Percentiles rank a stretch among this genome's conserved stretches.
Evolutionary conservation across 2,329 filamentous ascomycete genomes (phyloP).

Genomic region (Trichoderma semiorbis): DNA sequence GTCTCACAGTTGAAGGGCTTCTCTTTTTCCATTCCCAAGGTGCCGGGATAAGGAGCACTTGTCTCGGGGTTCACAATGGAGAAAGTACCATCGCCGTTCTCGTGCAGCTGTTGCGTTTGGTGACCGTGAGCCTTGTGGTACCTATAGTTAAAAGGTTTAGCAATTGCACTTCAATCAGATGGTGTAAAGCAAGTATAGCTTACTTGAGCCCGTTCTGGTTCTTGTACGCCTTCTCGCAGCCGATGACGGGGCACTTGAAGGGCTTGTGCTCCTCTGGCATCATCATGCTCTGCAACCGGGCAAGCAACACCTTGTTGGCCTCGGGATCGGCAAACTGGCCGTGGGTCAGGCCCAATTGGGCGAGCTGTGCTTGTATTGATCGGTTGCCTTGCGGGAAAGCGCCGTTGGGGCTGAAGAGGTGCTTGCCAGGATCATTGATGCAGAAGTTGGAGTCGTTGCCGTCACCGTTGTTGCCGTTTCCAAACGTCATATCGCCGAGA

Average conservation of each 20-base stretch:
- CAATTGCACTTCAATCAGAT: not conserved
- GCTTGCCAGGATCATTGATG: conserved; percentile 94
- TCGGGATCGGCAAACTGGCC: conserved; percentile 77
- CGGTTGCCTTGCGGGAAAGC: conserved; percentile 63
- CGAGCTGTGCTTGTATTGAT: conserved; percentile 63
- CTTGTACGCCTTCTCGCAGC: conserved; percentile 99
- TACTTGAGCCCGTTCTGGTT: conserved; percentile 99
- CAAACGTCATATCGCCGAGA: conserved; percentile 53
- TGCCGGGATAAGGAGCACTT: conserved; percentile 89
- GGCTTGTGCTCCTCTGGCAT: conserved; percentile 92
- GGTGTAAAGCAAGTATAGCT: conserved; percentile 26
- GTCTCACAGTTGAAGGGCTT: conserved; percentile 97
- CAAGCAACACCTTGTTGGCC: conserved; percentile 57
- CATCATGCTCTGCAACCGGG: conserved; percentile 58
- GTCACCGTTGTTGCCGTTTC: conserved; percentile 37
- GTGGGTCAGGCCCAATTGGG: conserved; percentile 71
- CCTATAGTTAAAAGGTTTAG: conserved; percentile 34
- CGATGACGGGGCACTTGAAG: conserved; percentile 95
- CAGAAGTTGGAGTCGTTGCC: conserved; percentile 49
- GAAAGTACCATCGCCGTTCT: conserved; percentile 95
- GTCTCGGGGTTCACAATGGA: conserved; percentile 98
- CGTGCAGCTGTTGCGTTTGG: conserved; percentile 92
- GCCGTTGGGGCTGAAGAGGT: conserved; percentile 81
- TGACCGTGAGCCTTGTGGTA: conserved; percentile 83
- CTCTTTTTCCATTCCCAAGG: conserved; percentile 99